These are phyloP conservation scores for Cercospora beticola DNA, from an alignment of 2,329 filamentous ascomycete genomes.

Conservation along the genomic window DNA sequence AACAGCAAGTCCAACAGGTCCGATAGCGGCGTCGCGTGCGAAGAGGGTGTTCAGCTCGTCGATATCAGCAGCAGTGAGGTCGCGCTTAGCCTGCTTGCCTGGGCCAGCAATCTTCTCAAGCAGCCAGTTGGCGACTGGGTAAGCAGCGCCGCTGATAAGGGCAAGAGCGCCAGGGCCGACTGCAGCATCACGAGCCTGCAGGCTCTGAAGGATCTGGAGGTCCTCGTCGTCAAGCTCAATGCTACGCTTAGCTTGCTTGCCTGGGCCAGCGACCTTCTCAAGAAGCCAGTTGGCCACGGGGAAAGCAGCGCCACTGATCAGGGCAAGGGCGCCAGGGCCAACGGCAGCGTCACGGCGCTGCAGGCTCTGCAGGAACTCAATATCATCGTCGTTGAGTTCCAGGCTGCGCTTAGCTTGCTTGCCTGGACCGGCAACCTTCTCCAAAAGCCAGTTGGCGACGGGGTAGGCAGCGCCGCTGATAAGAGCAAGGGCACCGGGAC, in stretches of 20 bases:
- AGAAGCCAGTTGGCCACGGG: neutral
- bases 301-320: neutral
- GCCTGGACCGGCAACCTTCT: neutral
- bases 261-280: neutral
- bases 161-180: neutral
- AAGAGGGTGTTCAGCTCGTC: neutral
- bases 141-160: neutral
- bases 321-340: neutral
- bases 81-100: neutral
- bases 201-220: neutral
- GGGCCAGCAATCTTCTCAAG: neutral
- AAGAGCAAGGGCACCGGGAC: neutral
- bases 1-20: neutral
- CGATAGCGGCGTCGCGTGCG: neutral
- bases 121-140: neutral
- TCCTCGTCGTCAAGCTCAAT: neutral
- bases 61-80: neutral
- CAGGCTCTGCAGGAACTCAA: neutral
- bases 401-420: neutral
- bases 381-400: neutral
- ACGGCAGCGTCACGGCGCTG: neutral
- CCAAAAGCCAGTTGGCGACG: neutral
- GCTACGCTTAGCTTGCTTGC: neutral
- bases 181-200: neutral
- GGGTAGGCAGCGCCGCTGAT: neutral